Conservation (phyloP, 2,329 filamentous ascomycete genomes). For the Fusarium protoensiforme region DNA sequence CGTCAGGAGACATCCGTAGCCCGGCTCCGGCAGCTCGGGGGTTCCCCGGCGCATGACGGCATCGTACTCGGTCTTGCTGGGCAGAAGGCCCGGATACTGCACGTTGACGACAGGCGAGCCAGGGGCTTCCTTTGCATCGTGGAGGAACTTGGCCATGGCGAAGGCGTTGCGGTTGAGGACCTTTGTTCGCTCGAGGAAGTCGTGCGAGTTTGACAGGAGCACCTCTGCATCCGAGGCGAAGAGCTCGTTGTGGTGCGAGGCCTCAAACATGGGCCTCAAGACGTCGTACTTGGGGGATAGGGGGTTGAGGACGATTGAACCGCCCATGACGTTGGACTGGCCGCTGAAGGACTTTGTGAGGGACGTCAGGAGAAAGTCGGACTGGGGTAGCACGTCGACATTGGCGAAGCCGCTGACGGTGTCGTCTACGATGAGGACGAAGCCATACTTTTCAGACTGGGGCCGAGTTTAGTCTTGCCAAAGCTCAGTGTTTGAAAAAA, state of each 20-base stretch:
- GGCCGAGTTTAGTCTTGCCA: not conserved
- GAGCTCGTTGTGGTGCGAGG: constrained; percentile 55
- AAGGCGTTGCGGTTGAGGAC: constrained; percentile 57
- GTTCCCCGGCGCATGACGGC: constrained; percentile 52
- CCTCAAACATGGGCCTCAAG: constrained; percentile 47
- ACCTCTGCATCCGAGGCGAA: constrained; percentile 58
- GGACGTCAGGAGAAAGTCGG: constrained; percentile 63
- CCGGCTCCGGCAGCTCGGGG: constrained; percentile 58
- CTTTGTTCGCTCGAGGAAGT: constrained; percentile 54
- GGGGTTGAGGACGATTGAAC: constrained; percentile 62
- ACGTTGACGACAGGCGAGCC: constrained; percentile 53
- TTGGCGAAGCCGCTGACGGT: constrained; percentile 61
- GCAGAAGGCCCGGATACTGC: constrained; percentile 56
- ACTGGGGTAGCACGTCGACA: constrained; percentile 59
- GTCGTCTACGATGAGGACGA: constrained; percentile 61
- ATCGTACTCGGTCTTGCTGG: constrained; percentile 47
- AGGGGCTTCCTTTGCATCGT: constrained; percentile 42
- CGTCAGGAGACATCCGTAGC: constrained; percentile 66
- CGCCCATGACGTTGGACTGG: constrained; percentile 65
- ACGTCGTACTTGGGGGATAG: constrained; percentile 52
- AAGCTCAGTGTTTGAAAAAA: not conserved
- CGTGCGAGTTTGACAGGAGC: constrained; percentile 57
- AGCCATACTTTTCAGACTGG: constrained; percentile 54
- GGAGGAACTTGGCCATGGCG: constrained; percentile 54
- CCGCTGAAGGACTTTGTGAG: constrained; percentile 71